Base-by-base conservation (phyloP, 2,329 filamentous ascomycete species). In the Diaporthe citriasiana region DNA sequence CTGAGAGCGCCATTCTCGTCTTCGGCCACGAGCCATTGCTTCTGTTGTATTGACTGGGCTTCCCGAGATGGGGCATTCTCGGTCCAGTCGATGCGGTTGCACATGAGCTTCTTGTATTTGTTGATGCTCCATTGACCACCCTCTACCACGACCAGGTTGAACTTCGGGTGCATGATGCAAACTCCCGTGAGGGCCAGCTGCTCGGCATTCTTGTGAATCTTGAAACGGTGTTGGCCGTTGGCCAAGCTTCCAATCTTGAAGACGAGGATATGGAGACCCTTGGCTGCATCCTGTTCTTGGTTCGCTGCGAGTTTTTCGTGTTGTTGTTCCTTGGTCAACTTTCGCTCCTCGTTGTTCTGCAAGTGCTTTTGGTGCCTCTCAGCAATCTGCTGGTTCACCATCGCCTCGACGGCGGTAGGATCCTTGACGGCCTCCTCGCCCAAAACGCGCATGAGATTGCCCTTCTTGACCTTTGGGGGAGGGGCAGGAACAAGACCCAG, bases 361-460 rank as follows among this genome's bases (percentile, higher is more conserved):
- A 96, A 87, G 83, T 99, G 97, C 77, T 93, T 90, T 74, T 93
- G 89, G 73, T 93, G 91, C 55, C 97, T 94, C 76, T 97, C 95
- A 38, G 93, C 93, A 77, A 99, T 98, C 83, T 99, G 95, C 70
- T 93, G 90, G 82, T 97, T 98, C 69, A 99, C 97, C 33, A 95
- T 92, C 68, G 95, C 95, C 84, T 99, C 97, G 59, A 99, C 97
- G 5, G 97, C 97, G 0, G 97, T 99, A 9, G 97, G 97, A 83
- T 99, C 97, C 81, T 98, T 97, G 77, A 99, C 96, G 25, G 89
- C 89, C 83, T 95, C 93, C 81, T 98, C 95, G 76, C 97, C 97
- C 72, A 98, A 88, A 40, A 99, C 97, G 73, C 95, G 93, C 97
- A 99, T 99, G 81, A 99, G 90, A 82, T 99, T 99, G 73, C 93